A percentile compares a stretch with the other conserved stretches of the same genome.
Conservation (phyloP, 1,284 basidiomycete genomes). For the Cutaneotrichosporon dermatis region DNA sequence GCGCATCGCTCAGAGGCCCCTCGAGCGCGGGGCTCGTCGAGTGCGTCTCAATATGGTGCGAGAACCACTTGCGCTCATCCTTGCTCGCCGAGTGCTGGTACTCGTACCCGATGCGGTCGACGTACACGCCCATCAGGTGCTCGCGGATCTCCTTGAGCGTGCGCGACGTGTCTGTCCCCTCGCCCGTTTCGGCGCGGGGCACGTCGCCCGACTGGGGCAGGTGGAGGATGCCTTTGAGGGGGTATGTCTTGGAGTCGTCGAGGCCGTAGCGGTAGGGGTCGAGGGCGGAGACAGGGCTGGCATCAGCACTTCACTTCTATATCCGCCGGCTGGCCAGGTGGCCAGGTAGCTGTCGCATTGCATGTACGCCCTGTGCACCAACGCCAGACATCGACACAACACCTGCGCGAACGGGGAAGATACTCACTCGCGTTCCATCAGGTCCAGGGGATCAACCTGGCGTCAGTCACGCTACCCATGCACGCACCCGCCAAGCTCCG, state of each 20-base stretch:
- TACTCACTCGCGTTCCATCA: slow-evolving; percentile 72
- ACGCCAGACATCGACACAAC: no score
- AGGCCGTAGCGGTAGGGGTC: slow-evolving; percentile 74
- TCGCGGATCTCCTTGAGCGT: slow-evolving; percentile 61
- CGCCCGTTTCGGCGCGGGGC: slow-evolving; percentile 48
- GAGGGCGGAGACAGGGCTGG: slow-evolving; percentile 63
- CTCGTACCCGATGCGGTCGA: slow-evolving; percentile 79
- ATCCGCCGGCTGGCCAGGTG: no score
- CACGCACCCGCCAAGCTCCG: no score
- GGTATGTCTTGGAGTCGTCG: slow-evolving; percentile 51
- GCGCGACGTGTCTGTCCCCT: slow-evolving; percentile 58
- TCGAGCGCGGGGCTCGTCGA: slow-evolving; percentile 47
- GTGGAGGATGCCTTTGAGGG: slow-evolving; percentile 66
- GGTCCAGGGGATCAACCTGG: slow-evolving; percentile 75
- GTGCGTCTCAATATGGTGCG: slow-evolving; percentile 70
- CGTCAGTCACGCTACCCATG: slow-evolving; percentile 53
- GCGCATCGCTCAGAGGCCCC: slow-evolving; percentile 35
- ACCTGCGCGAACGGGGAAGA: not conserved
- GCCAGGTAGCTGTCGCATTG: no score
- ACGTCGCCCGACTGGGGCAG: slow-evolving; percentile 23
- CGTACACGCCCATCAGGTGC: slow-evolving; percentile 68
- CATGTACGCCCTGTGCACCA: no score
- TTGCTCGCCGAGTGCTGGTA: slow-evolving; percentile 53
- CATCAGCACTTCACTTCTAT: not conserved
- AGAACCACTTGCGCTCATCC: slow-evolving; percentile 61